These are phyloP conservation scores for Penicillium sp. DNA, from an alignment of 2,329 filamentous ascomycete genomes.

Conservation along the genomic window DNA sequence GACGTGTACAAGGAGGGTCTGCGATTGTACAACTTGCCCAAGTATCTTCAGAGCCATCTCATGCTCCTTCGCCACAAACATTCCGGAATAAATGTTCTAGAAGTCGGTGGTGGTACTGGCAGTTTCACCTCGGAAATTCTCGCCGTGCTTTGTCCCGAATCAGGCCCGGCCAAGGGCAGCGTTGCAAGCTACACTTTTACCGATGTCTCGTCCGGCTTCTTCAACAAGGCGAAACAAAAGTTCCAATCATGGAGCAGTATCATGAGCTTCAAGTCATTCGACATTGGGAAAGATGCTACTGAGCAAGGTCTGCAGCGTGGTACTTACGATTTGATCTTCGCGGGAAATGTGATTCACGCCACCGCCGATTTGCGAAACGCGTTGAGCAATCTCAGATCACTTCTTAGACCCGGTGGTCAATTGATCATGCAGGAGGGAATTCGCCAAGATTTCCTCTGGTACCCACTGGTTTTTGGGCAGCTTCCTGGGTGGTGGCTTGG, in stretches of 20 bases:
- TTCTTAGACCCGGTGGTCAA: constrained; percentile 24
- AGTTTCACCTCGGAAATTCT: constrained; percentile 28
- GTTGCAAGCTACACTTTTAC: constrained; percentile 33
- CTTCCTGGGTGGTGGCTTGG: constrained; percentile 28
- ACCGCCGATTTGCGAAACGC: constrained; percentile 22
- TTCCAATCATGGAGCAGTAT: constrained; percentile 27
- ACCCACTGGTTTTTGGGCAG: constrained; percentile 25
- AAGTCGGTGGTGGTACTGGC: constrained; percentile 37
- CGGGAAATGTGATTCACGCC: constrained; percentile 38
- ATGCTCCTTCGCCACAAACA: constrained; percentile 24
- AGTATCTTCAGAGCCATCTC: constrained; percentile 22
- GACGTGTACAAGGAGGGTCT: constrained; percentile 32
- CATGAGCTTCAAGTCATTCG: constrained; percentile 32
- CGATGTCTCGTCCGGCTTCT: constrained; percentile 35
- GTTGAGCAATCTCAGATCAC: constrained; percentile 17
- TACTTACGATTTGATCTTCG: constrained; percentile 39
- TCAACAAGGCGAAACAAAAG: constrained; percentile 29
- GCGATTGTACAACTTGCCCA: constrained; percentile 25
- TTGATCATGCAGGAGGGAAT: constrained; percentile 28
- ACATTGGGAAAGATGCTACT: constrained; percentile 31
- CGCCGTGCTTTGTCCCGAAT: constrained; percentile 17
- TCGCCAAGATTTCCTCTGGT: constrained; percentile 27
- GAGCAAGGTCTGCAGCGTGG: constrained; percentile 32
- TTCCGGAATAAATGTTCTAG: constrained; percentile 22
- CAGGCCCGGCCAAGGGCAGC: constrained; percentile 5